Evolutionary conservation across 768 basidiomycete genomes (phyloP), one percentile per base, ranked within the genome.

Genomic region (Gymnopilus junonius): DNA sequence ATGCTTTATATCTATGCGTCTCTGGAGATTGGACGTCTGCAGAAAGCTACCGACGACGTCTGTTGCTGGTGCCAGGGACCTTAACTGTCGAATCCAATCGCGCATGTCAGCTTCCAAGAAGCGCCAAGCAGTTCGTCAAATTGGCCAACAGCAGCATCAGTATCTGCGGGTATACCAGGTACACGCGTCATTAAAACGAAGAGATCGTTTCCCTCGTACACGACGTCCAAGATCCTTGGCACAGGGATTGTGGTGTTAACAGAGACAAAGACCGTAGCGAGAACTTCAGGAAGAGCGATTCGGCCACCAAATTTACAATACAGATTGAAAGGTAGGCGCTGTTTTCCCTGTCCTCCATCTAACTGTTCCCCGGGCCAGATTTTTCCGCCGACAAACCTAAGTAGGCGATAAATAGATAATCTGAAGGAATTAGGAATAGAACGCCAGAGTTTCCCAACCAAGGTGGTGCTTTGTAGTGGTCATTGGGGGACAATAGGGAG

Each of bases 201-300:
- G 12, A 42, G 50, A 11, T 34, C 32, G 6, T 37, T 20, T 14
- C 35, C 34, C 8, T 34, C 34, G 6, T 48, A 7, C 10, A 39
- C 29, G 32, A 60, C 34, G 34, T 48, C 34, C 32, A 35, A 17
- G 17, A 53, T 48, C 15, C 15, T 48, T 3, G 59, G 59, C 23
- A 60, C 59, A 11, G 59, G 59, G 17, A 60, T 60, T 5, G 46
- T 39, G 6, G 48, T 60, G 10, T 40, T 29, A 10, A n/a, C 21
- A 14, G 23, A 48, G 15, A 60, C 31, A 29, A 25, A 53, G 3
- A 34, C 15, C n/a, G 50, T 60, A 0, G 59, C 48, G 6, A 51
- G 21, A 8, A 48, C 59, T 23, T 57, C 37, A 14, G 64, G 27
- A 4, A 31, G 17, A 14, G 46, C 4, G 15, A 50, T 27, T 11